Evolutionary conservation across 352 stramenopile genomes (phyloP).

Genomic region (Pythium monospermum): DNA sequence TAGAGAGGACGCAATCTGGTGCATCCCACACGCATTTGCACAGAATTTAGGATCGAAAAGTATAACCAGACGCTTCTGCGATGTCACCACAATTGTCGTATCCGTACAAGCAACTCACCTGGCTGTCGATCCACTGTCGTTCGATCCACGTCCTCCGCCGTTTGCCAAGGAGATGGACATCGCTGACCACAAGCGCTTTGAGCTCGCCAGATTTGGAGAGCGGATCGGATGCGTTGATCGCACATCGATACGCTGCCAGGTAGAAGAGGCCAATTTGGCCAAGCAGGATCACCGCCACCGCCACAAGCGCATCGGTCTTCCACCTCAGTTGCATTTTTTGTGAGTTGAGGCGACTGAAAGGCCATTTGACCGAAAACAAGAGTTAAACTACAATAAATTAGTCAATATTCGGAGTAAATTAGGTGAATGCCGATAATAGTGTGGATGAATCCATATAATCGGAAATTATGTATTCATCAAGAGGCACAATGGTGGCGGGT

Average conservation of each 20-base stretch:
- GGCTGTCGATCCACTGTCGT: conserved; percentile 71
- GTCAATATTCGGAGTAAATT: too few species aligned
- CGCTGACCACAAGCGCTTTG: conserved; percentile 54
- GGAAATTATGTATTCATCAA: too few species aligned
- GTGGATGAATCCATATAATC: not conserved
- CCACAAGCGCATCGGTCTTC: conserved; percentile 9
- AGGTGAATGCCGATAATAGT: conserved; percentile 2
- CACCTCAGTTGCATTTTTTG: conserved; percentile 1
- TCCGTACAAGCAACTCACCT: conserved; percentile 33
- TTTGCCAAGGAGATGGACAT: conserved; percentile 74
- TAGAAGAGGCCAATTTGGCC: conserved; percentile 62
- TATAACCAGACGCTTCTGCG: not conserved
- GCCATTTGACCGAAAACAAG: not conserved
- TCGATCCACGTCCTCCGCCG: conserved; percentile 48
- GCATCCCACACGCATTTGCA: not conserved
- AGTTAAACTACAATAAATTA: too few species aligned
- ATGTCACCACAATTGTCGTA: too few species aligned
- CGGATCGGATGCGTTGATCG: not conserved
- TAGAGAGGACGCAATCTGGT: conserved; percentile 31
- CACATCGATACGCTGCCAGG: conserved; percentile 30
- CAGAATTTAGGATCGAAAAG: not conserved
- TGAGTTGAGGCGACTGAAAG: not conserved
- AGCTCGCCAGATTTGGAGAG: conserved; percentile 1
- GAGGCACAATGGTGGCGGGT: conserved; percentile 8
- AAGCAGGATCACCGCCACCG: conserved; percentile 25